Evolutionary conservation across 169 alveolate species (phyloP).

Genomic region (Plasmodium relictum): DNA sequence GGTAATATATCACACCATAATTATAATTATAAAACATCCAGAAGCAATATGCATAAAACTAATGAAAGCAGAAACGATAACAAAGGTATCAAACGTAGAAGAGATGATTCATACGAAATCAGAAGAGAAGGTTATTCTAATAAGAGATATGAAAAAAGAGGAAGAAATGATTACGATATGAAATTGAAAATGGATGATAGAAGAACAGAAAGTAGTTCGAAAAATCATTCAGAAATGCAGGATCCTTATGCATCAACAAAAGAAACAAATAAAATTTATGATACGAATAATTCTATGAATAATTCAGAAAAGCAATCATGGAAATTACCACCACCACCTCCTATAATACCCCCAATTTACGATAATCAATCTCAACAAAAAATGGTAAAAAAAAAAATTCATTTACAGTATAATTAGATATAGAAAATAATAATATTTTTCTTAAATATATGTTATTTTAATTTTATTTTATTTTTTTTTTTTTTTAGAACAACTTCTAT

Average conservation of each 20-base stretch:
- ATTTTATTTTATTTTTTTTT: not conserved
- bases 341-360: constrained; percentile 19
- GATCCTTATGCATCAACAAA: constrained; percentile 73
- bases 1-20: not conserved
- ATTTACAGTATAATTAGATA: too few relatives aligned
- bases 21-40: constrained; percentile 1
- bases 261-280: constrained; percentile 37
- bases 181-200: constrained; percentile 13
- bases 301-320: constrained; percentile 31
- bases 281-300: constrained; percentile 1
- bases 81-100: constrained; percentile 31
- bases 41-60: constrained; percentile 19
- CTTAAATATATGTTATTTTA: not conserved
- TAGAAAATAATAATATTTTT: too few relatives aligned
- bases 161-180: constrained; percentile 47
- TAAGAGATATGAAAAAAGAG: constrained; percentile 46
- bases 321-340: constrained; percentile 71
- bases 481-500: constrained; percentile 9
- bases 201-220: constrained; percentile 26
- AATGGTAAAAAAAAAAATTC: constrained; percentile 10
- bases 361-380: constrained; percentile 16
- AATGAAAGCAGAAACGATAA: constrained; percentile 19
- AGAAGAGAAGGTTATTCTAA: constrained; percentile 24
- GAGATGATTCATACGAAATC: constrained; percentile 39
- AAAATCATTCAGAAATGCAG: constrained; percentile 53